Base-by-base conservation (phyloP, 495 filamentous ascomycete species). In the Hypoxylon fuscum region DNA sequence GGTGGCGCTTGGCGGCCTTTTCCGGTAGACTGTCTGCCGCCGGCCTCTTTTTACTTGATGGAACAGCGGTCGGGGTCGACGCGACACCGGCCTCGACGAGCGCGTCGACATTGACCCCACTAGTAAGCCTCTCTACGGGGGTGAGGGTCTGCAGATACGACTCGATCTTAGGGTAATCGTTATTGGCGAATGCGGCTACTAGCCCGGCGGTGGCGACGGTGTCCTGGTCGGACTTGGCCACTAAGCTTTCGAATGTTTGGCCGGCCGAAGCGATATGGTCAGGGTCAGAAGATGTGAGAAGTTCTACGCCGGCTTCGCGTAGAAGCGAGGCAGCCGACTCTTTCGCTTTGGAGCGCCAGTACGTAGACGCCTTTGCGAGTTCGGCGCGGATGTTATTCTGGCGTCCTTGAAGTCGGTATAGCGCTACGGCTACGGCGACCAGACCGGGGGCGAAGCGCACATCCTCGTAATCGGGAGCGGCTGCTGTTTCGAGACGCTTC, bases 401-500 rank as follows among this genome's bases (percentile, higher is more conserved):
- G n/a, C 93, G 91, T 50, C 88, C 87, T 73, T 96, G 90, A 1
- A 79, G 77, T 56, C 85, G 84, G 74, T 97, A 96, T 0, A 99
- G 79, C 2, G 90, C 87, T 11, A 97, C 87, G 3, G 92, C 80
- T 1, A 92, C 79, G n/a, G 89, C 90, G 12, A 97, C 82, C 0
- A 99, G 79, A 21, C 96, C 96, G 0, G 96, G 95, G 27, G 91
- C 87, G 71, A 87, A 96, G 23, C 92, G 90, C 25, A 89, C 86
- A 58, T 92, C 85, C 22, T 81, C 71, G 48, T 86, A 70, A 22
- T 79, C 72, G 10, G 79, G 72, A 10, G 87, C 83, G 7, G 79
- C 81, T 9, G 86, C 86, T 29, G 83, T 74, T 62, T 94, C 90
- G n/a, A 96, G 81, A 14, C 81, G 83, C 56, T 81, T 84, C 34